phyloP scores from a whole-genome alignment of 2,329 filamentous ascomycete genomes.

The Sclerotinia glacialis region DNA sequence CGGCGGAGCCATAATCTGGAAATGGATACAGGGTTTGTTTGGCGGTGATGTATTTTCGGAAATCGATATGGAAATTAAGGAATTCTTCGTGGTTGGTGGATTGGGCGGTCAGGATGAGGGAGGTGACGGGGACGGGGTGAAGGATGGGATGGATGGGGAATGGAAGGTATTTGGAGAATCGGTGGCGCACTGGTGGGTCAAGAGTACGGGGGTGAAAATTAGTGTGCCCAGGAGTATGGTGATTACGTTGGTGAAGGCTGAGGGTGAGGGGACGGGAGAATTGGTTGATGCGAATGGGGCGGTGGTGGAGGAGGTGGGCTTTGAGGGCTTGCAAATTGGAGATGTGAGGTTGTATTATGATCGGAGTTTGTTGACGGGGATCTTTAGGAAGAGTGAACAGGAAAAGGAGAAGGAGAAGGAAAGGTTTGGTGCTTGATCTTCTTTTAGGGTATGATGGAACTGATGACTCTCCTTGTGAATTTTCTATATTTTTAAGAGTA shows the following conservation, averaged over 20 bases:
- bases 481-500: not conserved
- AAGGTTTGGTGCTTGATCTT: constrained; percentile 18
- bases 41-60: not conserved
- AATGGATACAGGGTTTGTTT: constrained; percentile 17
- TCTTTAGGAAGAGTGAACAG: constrained; percentile 20
- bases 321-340: constrained; percentile 24
- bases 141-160: not conserved
- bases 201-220: constrained; percentile 8
- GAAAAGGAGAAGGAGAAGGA: constrained; percentile 23
- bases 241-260: constrained; percentile 20
- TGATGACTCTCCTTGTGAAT: not conserved
- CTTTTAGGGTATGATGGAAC: no score
- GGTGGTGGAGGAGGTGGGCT: constrained; percentile 16
- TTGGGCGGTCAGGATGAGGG: not conserved
- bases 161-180: constrained; percentile 22
- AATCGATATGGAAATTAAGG: constrained; percentile 16
- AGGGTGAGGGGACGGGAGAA: constrained; percentile 13
- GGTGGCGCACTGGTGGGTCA: constrained; percentile 23
- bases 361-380: constrained; percentile 19
- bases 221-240: constrained; percentile 23
- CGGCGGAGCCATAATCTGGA: constrained; percentile 8
- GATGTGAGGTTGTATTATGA: constrained; percentile 26
- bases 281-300: not conserved
- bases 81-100: constrained; percentile 4
- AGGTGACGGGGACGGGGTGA: no score